Evolutionary conservation across 495 filamentous ascomycete genomes (phyloP).

Genomic region (Penicillium goetzii): DNA sequence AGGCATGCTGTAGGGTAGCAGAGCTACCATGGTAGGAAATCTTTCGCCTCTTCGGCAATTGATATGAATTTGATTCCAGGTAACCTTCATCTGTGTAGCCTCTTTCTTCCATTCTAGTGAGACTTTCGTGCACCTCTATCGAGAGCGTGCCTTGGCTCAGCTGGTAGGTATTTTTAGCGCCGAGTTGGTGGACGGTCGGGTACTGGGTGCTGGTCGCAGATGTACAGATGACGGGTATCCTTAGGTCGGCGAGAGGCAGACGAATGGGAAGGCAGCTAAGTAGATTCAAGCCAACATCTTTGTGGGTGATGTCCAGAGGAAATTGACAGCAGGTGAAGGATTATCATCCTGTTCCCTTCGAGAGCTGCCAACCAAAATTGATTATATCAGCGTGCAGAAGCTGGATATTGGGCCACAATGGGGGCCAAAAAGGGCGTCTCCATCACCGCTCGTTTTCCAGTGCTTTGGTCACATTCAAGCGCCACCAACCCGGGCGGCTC

Average conservation of each 20-base stretch:
- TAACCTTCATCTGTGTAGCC: not conserved
- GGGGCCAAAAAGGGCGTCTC: not conserved
- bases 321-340: not conserved
- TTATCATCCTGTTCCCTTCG: not conserved
- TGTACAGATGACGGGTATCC: not conserved
- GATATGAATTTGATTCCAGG: not conserved
- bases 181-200: not conserved
- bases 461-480: not conserved
- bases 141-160: not conserved
- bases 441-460: not conserved
- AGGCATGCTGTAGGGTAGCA: slow-evolving; percentile 18
- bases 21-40: not conserved
- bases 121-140: not conserved
- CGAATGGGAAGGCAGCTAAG: not conserved
- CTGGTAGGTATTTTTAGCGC: not conserved
- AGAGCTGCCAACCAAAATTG: not conserved
- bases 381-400: not conserved
- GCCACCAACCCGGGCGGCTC: slow-evolving; percentile 1
- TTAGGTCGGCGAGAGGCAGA: not conserved
- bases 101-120: not conserved
- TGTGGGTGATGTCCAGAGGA: not conserved
- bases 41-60: not conserved
- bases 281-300: not conserved
- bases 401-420: not conserved
- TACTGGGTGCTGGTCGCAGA: not conserved